These are phyloP conservation scores for Thelephora ganbajun DNA, from an alignment of 768 basidiomycete genomes.

Conservation along the genomic window DNA sequence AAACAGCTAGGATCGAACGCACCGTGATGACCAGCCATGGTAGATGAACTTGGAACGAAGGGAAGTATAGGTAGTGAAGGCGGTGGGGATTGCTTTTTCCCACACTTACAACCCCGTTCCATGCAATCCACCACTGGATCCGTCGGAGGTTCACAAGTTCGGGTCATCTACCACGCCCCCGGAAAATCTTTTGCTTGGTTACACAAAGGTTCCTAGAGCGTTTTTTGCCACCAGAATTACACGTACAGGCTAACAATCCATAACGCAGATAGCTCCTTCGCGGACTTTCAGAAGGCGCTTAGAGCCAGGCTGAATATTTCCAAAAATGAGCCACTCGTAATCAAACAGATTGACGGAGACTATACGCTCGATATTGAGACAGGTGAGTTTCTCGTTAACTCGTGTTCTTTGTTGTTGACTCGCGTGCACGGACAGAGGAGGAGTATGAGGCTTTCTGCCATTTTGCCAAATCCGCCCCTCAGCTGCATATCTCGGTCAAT, in stretches of 20 bases:
- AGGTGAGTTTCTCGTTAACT: conserved; percentile 27
- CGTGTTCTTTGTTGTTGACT: conserved; percentile 1
- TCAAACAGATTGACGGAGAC: conserved; percentile 40
- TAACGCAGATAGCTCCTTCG: conserved; percentile 42
- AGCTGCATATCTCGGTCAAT: too few species aligned
- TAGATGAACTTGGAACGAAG: neutral
- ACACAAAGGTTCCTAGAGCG: neutral
- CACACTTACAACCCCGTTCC: too few species aligned
- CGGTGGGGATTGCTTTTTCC: neutral
- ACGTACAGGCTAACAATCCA: neutral
- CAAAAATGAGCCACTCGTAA: conserved; percentile 19
- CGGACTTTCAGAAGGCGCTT: conserved; percentile 41
- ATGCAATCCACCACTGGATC: too few species aligned
- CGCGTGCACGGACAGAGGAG: conserved; percentile 33
- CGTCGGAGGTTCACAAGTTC: conserved; percentile 10
- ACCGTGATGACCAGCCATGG: conserved; percentile 17
- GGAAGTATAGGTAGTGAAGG: neutral
- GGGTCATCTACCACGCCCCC: conserved; percentile 2
- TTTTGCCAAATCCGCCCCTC: conserved; percentile 21
- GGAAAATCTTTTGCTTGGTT: neutral
- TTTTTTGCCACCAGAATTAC: neutral
- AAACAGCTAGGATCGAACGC: conserved; percentile 1
- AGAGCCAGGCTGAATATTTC: conserved; percentile 46
- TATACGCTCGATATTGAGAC: conserved; percentile 59
- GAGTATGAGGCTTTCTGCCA: conserved; percentile 65